These are phyloP conservation scores for Tuber indicum DNA, from an alignment of 495 filamentous ascomycete genomes.

Conservation along the genomic window DNA sequence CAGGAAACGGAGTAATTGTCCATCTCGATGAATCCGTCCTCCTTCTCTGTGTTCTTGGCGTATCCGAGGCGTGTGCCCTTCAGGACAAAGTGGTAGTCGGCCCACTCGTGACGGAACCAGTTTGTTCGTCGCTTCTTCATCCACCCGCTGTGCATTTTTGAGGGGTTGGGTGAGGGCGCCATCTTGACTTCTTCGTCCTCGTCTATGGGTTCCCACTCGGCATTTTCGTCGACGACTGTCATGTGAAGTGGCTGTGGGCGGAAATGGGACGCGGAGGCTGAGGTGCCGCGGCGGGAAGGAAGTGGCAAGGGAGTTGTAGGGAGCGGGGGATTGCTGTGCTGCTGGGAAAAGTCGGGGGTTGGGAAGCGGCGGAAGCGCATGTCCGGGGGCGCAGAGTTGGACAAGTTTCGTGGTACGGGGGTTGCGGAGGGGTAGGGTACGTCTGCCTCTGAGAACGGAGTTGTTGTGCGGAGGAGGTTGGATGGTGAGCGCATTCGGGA, in stretches of 20 bases:
- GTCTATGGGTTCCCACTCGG: constrained; percentile 38
- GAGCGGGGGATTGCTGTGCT: constrained; percentile 44
- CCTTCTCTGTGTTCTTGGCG: constrained; percentile 59
- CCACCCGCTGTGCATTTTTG: constrained; percentile 64
- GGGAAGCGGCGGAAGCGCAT: constrained; percentile 61
- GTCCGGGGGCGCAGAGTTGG: constrained; percentile 87
- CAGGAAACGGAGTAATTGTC: constrained; percentile 94
- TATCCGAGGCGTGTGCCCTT: constrained; percentile 76
- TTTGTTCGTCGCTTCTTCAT: constrained; percentile 93
- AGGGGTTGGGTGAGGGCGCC: constrained; percentile 43
- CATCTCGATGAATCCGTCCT: constrained; percentile 79
- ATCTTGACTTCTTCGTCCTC: constrained; percentile 44
- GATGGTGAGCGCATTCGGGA: constrained; percentile 31
- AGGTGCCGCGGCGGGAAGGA: constrained; percentile 53
- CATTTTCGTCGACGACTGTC: constrained; percentile 42
- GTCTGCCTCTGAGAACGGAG: constrained; percentile 83
- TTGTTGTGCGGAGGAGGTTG: constrained; percentile 44
- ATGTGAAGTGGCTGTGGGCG: constrained; percentile 41
- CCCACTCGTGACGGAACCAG: constrained; percentile 88
- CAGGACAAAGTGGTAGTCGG: constrained; percentile 80
- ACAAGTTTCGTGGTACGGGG: constrained; percentile 61
- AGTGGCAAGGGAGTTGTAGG: constrained; percentile 54
- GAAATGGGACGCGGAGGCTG: constrained; percentile 44
- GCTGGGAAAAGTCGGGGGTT: constrained; percentile 29
- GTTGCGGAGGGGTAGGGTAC: constrained; percentile 68